Conservation (phyloP, 495 filamentous ascomycete species). For the Podospora didyma region DNA sequence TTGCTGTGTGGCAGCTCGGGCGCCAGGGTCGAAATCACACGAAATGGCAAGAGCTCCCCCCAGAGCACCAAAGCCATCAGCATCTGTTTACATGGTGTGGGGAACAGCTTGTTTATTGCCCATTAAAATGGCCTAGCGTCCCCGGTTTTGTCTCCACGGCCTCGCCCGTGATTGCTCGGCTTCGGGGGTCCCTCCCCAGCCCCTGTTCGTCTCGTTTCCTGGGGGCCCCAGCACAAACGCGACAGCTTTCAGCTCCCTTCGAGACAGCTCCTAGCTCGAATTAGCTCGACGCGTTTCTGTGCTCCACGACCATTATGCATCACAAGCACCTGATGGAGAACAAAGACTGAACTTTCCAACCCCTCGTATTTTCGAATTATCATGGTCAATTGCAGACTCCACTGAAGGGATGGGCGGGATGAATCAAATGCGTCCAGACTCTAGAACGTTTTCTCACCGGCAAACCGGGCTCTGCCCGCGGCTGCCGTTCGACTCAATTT, state of each 20-base stretch:
- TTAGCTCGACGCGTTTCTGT: slow-evolving; percentile 21
- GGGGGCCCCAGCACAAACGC: slow-evolving; percentile 2
- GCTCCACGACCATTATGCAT: too few relatives aligned
- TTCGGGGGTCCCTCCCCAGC: neutral
- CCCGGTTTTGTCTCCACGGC: slow-evolving; percentile 13
- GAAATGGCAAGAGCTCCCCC: slow-evolving; percentile 14
- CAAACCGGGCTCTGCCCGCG: too few relatives aligned
- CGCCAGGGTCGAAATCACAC: slow-evolving; percentile 15
- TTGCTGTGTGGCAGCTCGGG: slow-evolving; percentile 16
- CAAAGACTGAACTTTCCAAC: too few relatives aligned
- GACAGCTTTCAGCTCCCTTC: slow-evolving; percentile 27
- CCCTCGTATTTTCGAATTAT: too few relatives aligned
- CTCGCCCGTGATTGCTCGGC: neutral
- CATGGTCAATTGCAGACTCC: too few relatives aligned
- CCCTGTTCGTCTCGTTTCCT: neutral
- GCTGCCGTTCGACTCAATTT: neutral
- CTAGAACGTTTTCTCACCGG: too few relatives aligned
- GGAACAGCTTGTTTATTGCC: slow-evolving; percentile 32
- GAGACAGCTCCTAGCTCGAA: slow-evolving; percentile 24
- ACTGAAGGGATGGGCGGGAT: too few relatives aligned
- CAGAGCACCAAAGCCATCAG: neutral
- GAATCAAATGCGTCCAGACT: too few relatives aligned
- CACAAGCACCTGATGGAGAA: too few relatives aligned
- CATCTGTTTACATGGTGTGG: slow-evolving; percentile 33
- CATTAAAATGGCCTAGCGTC: slow-evolving; percentile 26